Base-by-base conservation (phyloP, 2,329 filamentous ascomycete species). In the Epichloe baconii region DNA sequence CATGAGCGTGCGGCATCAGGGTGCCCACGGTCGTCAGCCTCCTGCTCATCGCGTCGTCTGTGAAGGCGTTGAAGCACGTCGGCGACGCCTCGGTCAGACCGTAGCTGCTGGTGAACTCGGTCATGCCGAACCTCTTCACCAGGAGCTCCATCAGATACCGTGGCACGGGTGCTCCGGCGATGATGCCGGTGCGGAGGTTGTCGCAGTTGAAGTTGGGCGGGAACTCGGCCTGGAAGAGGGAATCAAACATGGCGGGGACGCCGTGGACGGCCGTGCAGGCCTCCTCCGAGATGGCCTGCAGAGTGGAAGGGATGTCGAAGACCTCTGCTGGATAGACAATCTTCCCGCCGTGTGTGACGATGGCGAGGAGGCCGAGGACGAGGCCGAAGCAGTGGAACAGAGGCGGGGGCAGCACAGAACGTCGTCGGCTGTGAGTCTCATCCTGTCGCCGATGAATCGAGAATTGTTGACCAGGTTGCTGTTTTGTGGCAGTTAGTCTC, bases 351-450 rank as follows among this genome's bases (percentile, higher is more conserved):
- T 90, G 85, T 0, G 84, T 88, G 49, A 89, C 68, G 43, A 80
- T 75, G 2, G 85, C 82, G 51, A 90, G 75, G 44, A 90, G 73
- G 8, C 86, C 86, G 3, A 89, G 77, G 1, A 90, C 85, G 7
- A 91, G 77, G 1, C 86, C 86, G 62, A 91, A 91, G 70, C 86
- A 91, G 70, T 93, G 88, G 72, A 93, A 93, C 3, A 93, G 74
- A 0, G 88, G 87, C 0, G 87, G 3, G 86, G 86, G 64, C 87
- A 93, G 71, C 86, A 91, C 11, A 93, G 73, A 7, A 83, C 71
- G 61, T 90, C 85, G 44, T 73, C 70, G 3, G 77, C 68, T 0
- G 78, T 81, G 15, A 91, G 73, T 5, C 78, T 74, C 83, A 89
- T 85, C 43, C 85, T 78, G 64, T 88, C 83, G 50, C 85, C 86